phyloP scores from a whole-genome alignment of 2,329 filamentous ascomycete genomes.

The Nemania abortiva region DNA sequence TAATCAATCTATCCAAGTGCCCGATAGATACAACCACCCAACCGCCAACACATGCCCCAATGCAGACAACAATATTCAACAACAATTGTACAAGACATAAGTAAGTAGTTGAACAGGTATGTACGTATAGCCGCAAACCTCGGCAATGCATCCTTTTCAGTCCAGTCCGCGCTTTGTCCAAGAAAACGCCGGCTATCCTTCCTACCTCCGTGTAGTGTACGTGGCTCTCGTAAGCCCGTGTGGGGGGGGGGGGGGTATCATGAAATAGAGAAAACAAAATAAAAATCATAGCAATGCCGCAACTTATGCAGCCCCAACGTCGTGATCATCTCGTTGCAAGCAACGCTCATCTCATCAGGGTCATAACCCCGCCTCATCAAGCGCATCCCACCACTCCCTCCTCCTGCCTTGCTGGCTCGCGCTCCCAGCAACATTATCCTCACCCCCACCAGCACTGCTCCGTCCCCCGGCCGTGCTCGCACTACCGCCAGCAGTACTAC shows the following conservation, averaged over 20 bases:
- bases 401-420: conserved; percentile 31
- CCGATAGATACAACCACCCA: neutral
- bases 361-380: conserved; percentile 41
- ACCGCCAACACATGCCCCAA: neutral
- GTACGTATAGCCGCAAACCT: neutral
- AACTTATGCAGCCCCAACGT: neutral
- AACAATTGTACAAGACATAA: neutral
- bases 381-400: conserved; percentile 57
- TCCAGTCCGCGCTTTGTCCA: neutral
- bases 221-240: conserved; percentile 4
- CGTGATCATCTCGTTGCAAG: neutral
- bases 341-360: neutral
- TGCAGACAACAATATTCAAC: neutral
- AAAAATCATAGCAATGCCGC: neutral
- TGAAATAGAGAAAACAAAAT: neutral
- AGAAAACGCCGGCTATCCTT: conserved; percentile 7
- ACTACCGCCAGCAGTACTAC: neutral
- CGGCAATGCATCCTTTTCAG: neutral
- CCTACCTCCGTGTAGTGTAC: neutral
- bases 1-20: neutral
- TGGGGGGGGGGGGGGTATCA: conserved; percentile 19
- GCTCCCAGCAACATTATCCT: conserved; percentile 32
- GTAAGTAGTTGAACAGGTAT: neutral
- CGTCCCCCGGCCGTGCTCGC: conserved; percentile 39
- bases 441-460: conserved; percentile 58